These are phyloP conservation scores for Eucalyptus erythrocorys DNA, from an alignment of 345 rosid genomes.

Conservation along the genomic window DNA sequence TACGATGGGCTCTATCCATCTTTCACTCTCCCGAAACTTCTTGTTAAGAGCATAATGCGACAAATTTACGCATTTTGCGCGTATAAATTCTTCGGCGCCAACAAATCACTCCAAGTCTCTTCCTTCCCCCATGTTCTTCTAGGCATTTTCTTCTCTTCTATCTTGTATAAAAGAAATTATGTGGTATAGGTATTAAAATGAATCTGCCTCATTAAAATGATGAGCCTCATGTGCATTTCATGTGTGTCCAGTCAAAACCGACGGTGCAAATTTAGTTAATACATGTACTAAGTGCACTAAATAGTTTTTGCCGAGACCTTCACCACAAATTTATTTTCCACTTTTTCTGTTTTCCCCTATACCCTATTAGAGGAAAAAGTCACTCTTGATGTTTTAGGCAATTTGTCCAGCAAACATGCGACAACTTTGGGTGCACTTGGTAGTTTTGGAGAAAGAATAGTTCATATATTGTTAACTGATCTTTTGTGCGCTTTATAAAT, in stretches of 20 bases:
- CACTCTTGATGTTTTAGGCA: not conserved
- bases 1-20: no score
- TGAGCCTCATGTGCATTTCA: rapidly evolving
- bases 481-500: not conserved
- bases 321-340: not conserved
- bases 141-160: no score
- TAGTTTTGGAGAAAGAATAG: not conserved
- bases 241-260: not conserved
- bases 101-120: not conserved
- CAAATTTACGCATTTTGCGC: not conserved
- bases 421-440: not conserved
- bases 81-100: not conserved
- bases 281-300: no score
- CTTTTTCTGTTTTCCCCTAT: not conserved
- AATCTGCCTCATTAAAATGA: no score
- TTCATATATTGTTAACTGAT: not conserved
- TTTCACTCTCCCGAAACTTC: no score
- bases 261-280: not conserved
- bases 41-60: no score
- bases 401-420: not conserved
- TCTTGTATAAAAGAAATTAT: no score
- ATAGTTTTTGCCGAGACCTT: not conserved
- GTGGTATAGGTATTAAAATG: not conserved
- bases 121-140: not conserved
- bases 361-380: not conserved